Base-by-base conservation (phyloP, 2,329 filamentous ascomycete species). In the Verticillium nonalfalfae region DNA sequence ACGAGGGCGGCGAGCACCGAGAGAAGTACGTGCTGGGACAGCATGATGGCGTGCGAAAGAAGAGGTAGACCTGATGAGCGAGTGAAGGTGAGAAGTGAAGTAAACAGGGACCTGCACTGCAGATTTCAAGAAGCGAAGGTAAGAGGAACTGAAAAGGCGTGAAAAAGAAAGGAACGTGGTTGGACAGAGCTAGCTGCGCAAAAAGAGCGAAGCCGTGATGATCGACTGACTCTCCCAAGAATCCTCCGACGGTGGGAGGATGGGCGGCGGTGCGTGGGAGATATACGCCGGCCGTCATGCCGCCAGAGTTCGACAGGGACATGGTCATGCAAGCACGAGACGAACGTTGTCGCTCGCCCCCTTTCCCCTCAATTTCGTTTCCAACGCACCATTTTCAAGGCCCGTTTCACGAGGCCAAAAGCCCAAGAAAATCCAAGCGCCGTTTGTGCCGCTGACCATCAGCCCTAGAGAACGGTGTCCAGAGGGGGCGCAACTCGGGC, bases 41-140 rank as follows among this genome's bases (percentile, higher is more conserved):
- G 58, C 71, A 70, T 70, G 58, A 18, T 61, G 45, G 56, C 15
- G 33, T 56, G 55, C 36, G 45, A 60, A 57, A 45, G n/a, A 59
- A 56, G 21, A 21, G 26, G 26, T 4, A 31, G 36, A 39, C n/a
- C 45, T 13, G n/a, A n/a, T 21, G 18, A 52, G 15, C 26, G 45
- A n/a, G 31, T 31, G 18, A 36, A 31, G 56, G 55, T 55, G 50
- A 56, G 21, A 59, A 59, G 21, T 55, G 50, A 62, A 52, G 67
- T 64, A 71, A 69, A 62, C 55, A 56, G 60, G 11, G 57, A 59
- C 68, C 72, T 68, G 73, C 72, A 63, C 71, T 71, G 68, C 73
- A 74, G 71, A 67, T 58, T 57, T 56, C 58, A 64, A 62, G 40
- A 61, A 60, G 65, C 61, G 63, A 66, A 45, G 60, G 59, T 63